These are phyloP conservation scores for Alternaria incomplexa DNA, from an alignment of 2,329 filamentous ascomycete genomes.

Conservation along the genomic window DNA sequence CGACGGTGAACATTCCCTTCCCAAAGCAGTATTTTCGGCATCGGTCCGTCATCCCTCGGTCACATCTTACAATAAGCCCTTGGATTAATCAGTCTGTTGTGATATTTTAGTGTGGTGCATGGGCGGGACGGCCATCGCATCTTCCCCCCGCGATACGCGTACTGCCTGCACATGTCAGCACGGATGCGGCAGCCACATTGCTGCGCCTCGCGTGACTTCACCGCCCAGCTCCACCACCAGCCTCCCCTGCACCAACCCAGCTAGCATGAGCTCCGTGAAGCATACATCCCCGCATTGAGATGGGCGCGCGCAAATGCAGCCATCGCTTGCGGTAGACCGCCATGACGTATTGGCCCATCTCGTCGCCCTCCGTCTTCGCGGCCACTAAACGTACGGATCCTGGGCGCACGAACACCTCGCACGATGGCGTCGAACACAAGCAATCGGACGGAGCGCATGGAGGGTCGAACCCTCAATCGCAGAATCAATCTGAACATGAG, in stretches of 20 bases:
- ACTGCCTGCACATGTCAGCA: constrained; percentile 3
- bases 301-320: constrained; percentile 47
- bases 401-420: constrained; percentile 62
- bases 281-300: constrained; percentile 36
- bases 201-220: constrained; percentile 21
- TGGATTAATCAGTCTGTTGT: neutral
- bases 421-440: constrained; percentile 59
- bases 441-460: constrained; percentile 27
- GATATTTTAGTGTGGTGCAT: neutral
- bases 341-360: constrained; percentile 90
- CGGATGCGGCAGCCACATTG: constrained; percentile 16
- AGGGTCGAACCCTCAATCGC: constrained; percentile 16
- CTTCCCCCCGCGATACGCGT: neutral
- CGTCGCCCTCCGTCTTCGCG: constrained; percentile 82
- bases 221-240: constrained; percentile 32
- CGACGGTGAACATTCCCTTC: constrained; percentile 2
- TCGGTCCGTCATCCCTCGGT: neutral
- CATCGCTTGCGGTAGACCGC: constrained; percentile 46
- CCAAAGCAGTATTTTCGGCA: neutral
- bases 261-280: constrained; percentile 28
- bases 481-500: constrained; percentile 16
- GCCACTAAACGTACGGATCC: constrained; percentile 70
- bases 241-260: constrained; percentile 29
- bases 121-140: neutral
- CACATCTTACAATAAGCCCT: neutral